Percentiles rank a stretch among this genome's conserved stretches.
These are phyloP conservation scores for Tolypocladium cylindrosporum DNA, from an alignment of 2,329 filamentous ascomycete species.

Conservation along the genomic window DNA sequence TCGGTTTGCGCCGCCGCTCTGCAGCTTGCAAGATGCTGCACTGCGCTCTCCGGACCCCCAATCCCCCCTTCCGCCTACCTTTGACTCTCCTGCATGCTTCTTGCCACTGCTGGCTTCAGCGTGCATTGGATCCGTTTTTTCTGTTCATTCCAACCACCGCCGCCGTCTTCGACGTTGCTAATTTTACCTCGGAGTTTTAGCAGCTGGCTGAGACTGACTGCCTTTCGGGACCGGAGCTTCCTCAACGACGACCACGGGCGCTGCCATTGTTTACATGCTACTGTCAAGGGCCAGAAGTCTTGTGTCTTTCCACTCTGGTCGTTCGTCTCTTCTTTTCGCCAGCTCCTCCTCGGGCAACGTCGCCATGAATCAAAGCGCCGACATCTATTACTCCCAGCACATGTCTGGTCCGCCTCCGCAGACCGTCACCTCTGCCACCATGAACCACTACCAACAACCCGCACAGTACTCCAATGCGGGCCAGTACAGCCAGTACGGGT, in stretches of 20 bases:
- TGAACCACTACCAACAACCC: slow-evolving; percentile 70
- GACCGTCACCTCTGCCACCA: slow-evolving; percentile 61
- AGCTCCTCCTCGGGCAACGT: slow-evolving; percentile 21
- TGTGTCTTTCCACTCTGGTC: neutral
- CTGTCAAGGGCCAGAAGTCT: neutral
- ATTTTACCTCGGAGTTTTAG: neutral
- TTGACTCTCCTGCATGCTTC: neutral
- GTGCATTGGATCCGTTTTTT: neutral
- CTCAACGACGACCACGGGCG: neutral
- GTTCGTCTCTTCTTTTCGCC: slow-evolving; percentile 9
- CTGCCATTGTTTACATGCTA: neutral
- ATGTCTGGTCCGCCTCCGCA: slow-evolving; percentile 70
- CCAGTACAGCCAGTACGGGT: slow-evolving; percentile 61
- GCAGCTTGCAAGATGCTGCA: neutral
- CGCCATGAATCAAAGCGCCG: slow-evolving; percentile 75
- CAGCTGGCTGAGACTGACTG: neutral
- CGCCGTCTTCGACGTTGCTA: neutral
- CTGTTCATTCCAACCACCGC: neutral
- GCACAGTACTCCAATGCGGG: slow-evolving; percentile 54
- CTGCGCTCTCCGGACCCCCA: neutral
- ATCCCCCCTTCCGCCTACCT: neutral
- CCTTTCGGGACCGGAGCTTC: neutral
- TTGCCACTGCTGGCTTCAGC: neutral
- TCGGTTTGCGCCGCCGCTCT: slow-evolving; percentile 3
- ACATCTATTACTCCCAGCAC: slow-evolving; percentile 79